These are phyloP conservation scores for Phytopythium sindhum DNA, from an alignment of 352 stramenopile species.

Conservation along the genomic window DNA sequence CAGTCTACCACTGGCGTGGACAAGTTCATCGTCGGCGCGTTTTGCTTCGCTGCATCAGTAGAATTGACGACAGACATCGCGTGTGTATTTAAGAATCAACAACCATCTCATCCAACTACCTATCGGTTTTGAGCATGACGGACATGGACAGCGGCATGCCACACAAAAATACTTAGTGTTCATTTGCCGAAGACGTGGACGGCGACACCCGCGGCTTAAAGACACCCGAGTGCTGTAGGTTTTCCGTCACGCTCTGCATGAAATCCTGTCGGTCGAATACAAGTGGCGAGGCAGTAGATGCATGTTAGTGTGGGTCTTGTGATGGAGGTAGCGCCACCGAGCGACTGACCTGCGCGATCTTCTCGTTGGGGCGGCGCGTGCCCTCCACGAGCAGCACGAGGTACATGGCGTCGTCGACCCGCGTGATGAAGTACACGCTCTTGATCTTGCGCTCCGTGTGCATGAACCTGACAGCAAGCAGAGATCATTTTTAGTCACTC, in stretches of 20 bases:
- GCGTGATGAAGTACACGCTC: slow-evolving; percentile 71
- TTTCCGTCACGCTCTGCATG: slow-evolving; percentile 74
- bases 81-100: neutral
- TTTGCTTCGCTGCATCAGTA: neutral
- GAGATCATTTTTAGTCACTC: neutral
- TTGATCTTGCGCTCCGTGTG: slow-evolving; percentile 68
- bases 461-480: slow-evolving; percentile 35
- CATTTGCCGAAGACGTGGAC: neutral
- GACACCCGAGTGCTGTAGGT: slow-evolving; percentile 68
- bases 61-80: neutral
- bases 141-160: neutral
- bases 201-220: slow-evolving; percentile 34
- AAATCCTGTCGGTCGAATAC: slow-evolving; percentile 46
- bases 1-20: neutral
- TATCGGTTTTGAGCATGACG: neutral
- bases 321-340: neutral
- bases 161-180: neutral
- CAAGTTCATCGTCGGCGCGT: neutral
- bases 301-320: neutral
- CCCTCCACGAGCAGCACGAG: slow-evolving; percentile 73
- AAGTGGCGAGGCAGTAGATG: neutral
- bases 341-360: slow-evolving; percentile 42
- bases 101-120: neutral
- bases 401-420: slow-evolving; percentile 69
- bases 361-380: slow-evolving; percentile 63